Percentiles rank a stretch among this genome's conserved stretches.
Evolutionary conservation across 192 early-diverging fungal species (phyloP).

Genomic region (Entomortierella beljakovae): DNA sequence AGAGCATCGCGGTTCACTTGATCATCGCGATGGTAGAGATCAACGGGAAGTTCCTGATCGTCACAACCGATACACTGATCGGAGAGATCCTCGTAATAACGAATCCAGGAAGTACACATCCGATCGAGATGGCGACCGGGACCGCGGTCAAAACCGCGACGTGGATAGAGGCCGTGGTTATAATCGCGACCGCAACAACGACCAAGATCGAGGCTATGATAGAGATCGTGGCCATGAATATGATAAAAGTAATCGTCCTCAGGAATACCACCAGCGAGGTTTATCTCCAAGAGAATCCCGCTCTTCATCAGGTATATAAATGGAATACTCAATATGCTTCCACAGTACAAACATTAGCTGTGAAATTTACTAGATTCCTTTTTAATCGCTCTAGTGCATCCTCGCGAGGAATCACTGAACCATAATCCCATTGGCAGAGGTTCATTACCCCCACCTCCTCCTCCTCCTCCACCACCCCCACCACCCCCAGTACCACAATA

Average conservation of each 20-base stretch:
- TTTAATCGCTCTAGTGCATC: too few species aligned
- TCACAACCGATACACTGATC: background rate
- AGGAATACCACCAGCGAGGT: background rate
- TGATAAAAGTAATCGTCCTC: background rate
- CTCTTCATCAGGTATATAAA: background rate
- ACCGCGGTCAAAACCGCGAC: background rate
- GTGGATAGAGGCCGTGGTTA: background rate
- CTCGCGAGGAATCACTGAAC: background rate
- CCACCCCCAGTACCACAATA: background rate
- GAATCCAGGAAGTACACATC: background rate
- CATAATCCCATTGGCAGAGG: background rate
- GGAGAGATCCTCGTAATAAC: background rate
- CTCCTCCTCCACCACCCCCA: background rate
- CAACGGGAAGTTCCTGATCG: background rate
- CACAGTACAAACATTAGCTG: background rate
- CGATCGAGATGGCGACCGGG: background rate
- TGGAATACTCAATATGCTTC: background rate
- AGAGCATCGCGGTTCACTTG: background rate
- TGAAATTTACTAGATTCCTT: too few species aligned
- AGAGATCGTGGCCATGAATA: background rate
- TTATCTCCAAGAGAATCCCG: background rate
- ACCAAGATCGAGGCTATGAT: background rate
- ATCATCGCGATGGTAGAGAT: slow-evolving; percentile 4
- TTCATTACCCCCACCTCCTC: background rate
- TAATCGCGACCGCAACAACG: slow-evolving; percentile 5